These are phyloP conservation scores for Camillea tinctor DNA, from an alignment of 2,329 filamentous ascomycete species.

Conservation along the genomic window DNA sequence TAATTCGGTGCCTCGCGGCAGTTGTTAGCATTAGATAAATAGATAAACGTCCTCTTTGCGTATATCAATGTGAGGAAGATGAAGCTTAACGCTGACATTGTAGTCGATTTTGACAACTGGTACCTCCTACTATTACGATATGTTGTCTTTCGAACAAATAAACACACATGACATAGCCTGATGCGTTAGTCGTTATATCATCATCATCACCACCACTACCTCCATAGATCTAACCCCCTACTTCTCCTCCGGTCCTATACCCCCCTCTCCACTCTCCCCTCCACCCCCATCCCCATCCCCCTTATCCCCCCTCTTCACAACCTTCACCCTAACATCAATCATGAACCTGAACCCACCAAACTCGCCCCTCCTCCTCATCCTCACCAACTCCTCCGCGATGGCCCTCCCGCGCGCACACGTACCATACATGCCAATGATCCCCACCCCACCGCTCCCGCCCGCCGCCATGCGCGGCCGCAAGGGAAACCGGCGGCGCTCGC, in stretches of 20 bases:
- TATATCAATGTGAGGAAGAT: too few relatives aligned
- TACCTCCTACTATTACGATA: too few relatives aligned
- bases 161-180: too few relatives aligned
- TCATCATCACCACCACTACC: too few relatives aligned
- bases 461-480: not conserved
- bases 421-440: not conserved
- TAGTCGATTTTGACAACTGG: too few relatives aligned
- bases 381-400: not conserved
- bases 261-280: not conserved
- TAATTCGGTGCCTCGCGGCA: not conserved
- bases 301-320: not conserved
- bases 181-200: too few relatives aligned
- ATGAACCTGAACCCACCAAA: not conserved
- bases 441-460: not conserved
- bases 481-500: not conserved
- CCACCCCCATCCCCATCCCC: not conserved
- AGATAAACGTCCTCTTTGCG: too few relatives aligned
- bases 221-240: too few relatives aligned
- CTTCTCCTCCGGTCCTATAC: too few relatives aligned
- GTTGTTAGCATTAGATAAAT: not conserved
- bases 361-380: not conserved
- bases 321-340: not conserved
- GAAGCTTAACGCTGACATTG: too few relatives aligned
- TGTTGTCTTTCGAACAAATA: too few relatives aligned
- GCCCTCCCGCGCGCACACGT: not conserved